Conservation (phyloP, 176 grass and related monocot genomes). For the Oryza meyeriana region DNA sequence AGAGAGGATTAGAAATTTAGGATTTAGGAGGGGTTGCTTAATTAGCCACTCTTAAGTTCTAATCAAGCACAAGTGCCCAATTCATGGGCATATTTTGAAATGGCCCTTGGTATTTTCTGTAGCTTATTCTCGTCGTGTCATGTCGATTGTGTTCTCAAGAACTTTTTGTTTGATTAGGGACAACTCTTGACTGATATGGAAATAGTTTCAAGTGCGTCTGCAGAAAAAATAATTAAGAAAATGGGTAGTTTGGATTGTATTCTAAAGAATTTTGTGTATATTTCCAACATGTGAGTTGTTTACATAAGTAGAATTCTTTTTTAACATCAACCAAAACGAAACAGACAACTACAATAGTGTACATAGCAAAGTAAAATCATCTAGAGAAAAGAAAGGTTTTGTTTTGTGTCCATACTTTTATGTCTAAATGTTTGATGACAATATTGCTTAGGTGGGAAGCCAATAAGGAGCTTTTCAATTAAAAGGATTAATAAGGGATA, state of each 20-base stretch:
- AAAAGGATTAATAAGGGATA: background rate
- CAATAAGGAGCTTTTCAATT: too few relatives aligned
- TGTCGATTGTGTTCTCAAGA: background rate
- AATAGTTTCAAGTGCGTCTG: too few relatives aligned
- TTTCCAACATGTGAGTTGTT: too few relatives aligned
- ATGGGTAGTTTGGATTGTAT: too few relatives aligned
- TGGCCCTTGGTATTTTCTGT: background rate
- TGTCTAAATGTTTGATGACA: background rate
- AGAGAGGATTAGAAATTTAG: slow-evolving; percentile 24
- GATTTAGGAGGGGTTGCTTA: background rate
- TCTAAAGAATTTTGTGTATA: too few relatives aligned
- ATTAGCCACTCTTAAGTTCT: background rate
- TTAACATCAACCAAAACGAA: too few relatives aligned
- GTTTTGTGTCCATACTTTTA: background rate
- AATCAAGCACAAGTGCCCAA: background rate
- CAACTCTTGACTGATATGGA: too few relatives aligned
- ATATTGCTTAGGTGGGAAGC: background rate
- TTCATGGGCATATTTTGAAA: background rate
- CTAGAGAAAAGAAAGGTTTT: background rate
- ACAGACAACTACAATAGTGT: too few relatives aligned
- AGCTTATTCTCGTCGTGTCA: background rate
- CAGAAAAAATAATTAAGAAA: too few relatives aligned
- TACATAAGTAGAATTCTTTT: too few relatives aligned
- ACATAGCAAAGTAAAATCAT: background rate
- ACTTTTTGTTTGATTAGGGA: background rate